These are phyloP conservation scores for Leptographium lundbergii DNA, from an alignment of 2,329 filamentous ascomycete species.

Conservation along the genomic window DNA sequence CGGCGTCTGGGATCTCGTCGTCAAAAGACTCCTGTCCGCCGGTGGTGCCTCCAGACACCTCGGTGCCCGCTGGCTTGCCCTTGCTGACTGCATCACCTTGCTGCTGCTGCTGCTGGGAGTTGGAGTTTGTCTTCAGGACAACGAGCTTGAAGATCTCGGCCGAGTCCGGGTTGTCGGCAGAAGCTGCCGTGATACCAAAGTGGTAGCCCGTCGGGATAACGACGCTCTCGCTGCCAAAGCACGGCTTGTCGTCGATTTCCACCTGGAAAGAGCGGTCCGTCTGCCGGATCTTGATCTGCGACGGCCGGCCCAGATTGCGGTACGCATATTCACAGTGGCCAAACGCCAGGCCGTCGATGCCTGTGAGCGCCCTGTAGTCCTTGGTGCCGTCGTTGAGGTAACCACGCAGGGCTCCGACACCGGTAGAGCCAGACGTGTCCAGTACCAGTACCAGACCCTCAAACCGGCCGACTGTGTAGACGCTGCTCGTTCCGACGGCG, in stretches of 20 bases:
- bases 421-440: slow-evolving; percentile 59
- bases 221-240: slow-evolving; percentile 76
- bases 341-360: slow-evolving; percentile 77
- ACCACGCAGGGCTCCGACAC: slow-evolving; percentile 68
- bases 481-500: slow-evolving; percentile 56
- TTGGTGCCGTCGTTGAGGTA: slow-evolving; percentile 86
- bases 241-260: slow-evolving; percentile 63
- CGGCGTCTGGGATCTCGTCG: slow-evolving; percentile 32
- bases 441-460: slow-evolving; percentile 83
- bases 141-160: slow-evolving; percentile 87
- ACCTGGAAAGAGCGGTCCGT: slow-evolving; percentile 57
- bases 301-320: slow-evolving; percentile 79
- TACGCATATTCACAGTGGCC: slow-evolving; percentile 86
- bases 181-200: slow-evolving; percentile 79
- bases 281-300: slow-evolving; percentile 62
- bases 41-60: neutral
- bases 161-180: slow-evolving; percentile 83
- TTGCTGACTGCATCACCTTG: slow-evolving; percentile 5
- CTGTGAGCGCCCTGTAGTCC: slow-evolving; percentile 68
- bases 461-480: slow-evolving; percentile 75
- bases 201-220: slow-evolving; percentile 67
- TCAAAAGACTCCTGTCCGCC: slow-evolving; percentile 13
- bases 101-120: slow-evolving; percentile 6
- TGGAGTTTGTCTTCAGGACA: slow-evolving; percentile 31
- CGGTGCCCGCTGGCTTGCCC: neutral